These are phyloP conservation scores for Amaranthus tricolor DNA, from an alignment of 179 eudicot species.

Conservation along the genomic window DNA sequence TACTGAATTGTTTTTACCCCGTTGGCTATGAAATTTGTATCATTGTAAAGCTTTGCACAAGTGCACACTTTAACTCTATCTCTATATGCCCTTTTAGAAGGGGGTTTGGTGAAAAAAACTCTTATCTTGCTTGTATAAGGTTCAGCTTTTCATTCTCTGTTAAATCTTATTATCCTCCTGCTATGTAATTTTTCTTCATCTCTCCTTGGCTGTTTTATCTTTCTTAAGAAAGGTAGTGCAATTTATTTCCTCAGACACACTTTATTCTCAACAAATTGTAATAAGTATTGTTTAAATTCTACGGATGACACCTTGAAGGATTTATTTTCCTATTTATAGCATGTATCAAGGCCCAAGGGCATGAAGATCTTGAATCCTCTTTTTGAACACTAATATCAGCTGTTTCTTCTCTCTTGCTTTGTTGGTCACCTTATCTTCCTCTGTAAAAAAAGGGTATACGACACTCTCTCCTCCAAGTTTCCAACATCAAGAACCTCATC, in stretches of 20 bases:
- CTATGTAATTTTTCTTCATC: background rate
- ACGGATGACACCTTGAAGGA: too few species aligned
- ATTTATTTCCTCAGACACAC: background rate
- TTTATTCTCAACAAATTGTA: background rate
- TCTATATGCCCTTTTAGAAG: background rate
- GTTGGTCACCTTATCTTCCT: too few species aligned
- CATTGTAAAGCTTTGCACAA: background rate
- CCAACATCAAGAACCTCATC: too few species aligned
- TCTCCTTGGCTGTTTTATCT: background rate
- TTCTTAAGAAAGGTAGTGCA: background rate
- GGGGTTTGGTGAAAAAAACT: background rate
- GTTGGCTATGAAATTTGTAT: too few species aligned
- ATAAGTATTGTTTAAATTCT: too few species aligned
- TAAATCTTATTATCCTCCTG: background rate
- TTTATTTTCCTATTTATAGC: too few species aligned
- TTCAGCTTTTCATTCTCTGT: background rate
- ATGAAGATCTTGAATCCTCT: too few species aligned
- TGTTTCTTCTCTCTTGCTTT: too few species aligned
- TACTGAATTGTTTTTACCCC: background rate
- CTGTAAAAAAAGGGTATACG: too few species aligned
- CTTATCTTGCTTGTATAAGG: background rate
- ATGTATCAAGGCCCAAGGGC: too few species aligned
- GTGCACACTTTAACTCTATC: background rate
- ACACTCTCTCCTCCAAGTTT: too few species aligned
- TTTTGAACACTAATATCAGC: too few species aligned